Base-by-base conservation (phyloP, 176 grass and related monocot genomes). In the Saccharum officinarum region DNA sequence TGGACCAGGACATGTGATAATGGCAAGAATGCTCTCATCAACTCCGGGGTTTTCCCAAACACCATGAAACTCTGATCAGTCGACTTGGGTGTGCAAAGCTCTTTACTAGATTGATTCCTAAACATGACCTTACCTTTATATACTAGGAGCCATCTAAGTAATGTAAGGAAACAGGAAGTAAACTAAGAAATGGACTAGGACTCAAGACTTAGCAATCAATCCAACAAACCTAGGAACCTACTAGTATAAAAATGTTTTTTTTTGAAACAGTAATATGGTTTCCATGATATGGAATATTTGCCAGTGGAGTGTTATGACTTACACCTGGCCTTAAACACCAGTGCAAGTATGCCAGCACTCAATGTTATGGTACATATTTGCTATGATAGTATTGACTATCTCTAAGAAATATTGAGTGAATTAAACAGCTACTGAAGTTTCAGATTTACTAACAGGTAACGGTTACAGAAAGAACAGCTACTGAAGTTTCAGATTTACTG, bases 361-460 rank as follows among this genome's bases (percentile, higher is more conserved):
- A 75, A 17, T 17, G 28, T 65, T 76, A 22, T 70, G 62, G 14
- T 37, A 77, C 28, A 57, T 73, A 74, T 70, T 17, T 15, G 36
- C 55, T 15, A 46, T 25, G 20, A 54, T 44, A 66, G 81, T 54
- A 66, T 7, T 26, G 7, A 38, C 28, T 65, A 18, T 66, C 15
- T 64, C 59, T 64, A 64, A 70, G 71, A 42, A 72, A 79, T 42
- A 54, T 9, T 1, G 14, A 70, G 63, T 33, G 33, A 47, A 70
- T 49, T 39, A 75, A 80, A 80, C 22, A 85, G 39, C 18, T 52
- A 42, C 39, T 23, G 17, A 52, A 79, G 20, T 70, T 75, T 33
- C 71, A 75, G 20, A 39, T 78, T 36, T 36, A 69, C 55, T 44
- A 70, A n/a, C 7, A 84, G 70, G 87, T 44, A 71, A n/a, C 6